phyloP scores from a whole-genome alignment of 768 basidiomycete species.

The Amanita pseudoporphyria region DNA sequence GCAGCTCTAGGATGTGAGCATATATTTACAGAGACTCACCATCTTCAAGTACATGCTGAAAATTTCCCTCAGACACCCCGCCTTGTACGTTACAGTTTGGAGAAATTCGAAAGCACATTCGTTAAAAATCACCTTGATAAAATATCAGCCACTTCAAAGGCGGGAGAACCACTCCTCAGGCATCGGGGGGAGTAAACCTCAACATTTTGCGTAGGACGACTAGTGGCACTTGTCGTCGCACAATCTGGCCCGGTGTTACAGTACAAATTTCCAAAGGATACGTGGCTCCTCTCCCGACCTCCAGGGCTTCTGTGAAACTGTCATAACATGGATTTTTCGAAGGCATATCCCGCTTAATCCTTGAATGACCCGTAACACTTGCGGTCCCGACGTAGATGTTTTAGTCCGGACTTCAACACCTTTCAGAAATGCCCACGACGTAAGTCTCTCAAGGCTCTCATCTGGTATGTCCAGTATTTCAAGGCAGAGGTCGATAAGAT shows the following conservation, averaged over 20 bases:
- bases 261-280: conserved; percentile 61
- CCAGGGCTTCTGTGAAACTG: background rate
- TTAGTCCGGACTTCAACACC: conserved; percentile 22
- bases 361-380: conserved; percentile 38
- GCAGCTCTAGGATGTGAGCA: conserved; percentile 33
- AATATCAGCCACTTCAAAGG: conserved; percentile 57
- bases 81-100: conserved; percentile 26
- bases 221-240: conserved; percentile 60
- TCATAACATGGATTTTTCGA: background rate
- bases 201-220: conserved; percentile 57
- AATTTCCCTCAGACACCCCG: conserved; percentile 43
- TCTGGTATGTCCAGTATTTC: conserved; percentile 36
- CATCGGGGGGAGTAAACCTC: conserved; percentile 60
- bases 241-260: conserved; percentile 57
- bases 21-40: conserved; percentile 27
- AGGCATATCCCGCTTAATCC: conserved; percentile 33
- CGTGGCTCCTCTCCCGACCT: conserved; percentile 55
- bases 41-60: conserved; percentile 39
- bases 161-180: conserved; percentile 40
- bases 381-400: conserved; percentile 10
- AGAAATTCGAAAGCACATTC: conserved; percentile 10
- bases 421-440: conserved; percentile 26
- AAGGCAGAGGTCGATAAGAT: conserved; percentile 46
- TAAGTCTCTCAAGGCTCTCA: conserved; percentile 11
- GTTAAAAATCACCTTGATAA: conserved; percentile 45